A percentile compares a stretch with the other conserved stretches of the same genome.
Conservation (phyloP, 1,284 basidiomycete genomes). For the Polyporus tsugae region DNA sequence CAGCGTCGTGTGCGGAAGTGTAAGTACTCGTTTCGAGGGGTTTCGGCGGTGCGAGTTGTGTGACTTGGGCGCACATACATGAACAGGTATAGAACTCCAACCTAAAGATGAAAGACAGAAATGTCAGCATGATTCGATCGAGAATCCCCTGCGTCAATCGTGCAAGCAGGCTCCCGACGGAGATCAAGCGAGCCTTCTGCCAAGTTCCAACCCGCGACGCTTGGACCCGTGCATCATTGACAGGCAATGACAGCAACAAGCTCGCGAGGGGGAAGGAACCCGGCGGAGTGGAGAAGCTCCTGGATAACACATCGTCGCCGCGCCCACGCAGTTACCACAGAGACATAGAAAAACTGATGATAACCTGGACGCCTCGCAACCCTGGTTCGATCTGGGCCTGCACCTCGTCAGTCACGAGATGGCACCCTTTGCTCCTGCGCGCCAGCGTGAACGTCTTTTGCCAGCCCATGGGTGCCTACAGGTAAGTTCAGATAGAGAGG, state of each 20-base stretch:
- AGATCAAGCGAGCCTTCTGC: not conserved
- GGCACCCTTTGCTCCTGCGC: slow-evolving; percentile 73
- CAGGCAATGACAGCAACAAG: not conserved
- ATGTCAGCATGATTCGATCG: slow-evolving; percentile 1
- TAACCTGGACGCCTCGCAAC: slow-evolving; percentile 72
- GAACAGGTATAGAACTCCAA: slow-evolving; percentile 80
- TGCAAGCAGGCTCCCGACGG: not conserved
- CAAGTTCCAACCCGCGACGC: not conserved
- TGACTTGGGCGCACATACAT: slow-evolving; percentile 56
- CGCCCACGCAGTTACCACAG: slow-evolving; percentile 32
- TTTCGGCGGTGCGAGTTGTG: not conserved
- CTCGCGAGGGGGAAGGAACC: not conserved
- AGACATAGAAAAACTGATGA: slow-evolving; percentile 25
- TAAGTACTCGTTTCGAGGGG: not conserved
- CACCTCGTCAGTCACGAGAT: slow-evolving; percentile 89
- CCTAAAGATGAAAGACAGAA: slow-evolving; percentile 47
- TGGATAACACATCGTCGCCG: not conserved
- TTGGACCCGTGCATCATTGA: not conserved
- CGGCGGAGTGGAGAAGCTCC: not conserved
- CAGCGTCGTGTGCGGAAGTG: not conserved
- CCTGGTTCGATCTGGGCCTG: slow-evolving; percentile 77
- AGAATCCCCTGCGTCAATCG: not conserved
- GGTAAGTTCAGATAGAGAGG: not conserved
- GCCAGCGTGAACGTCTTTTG: slow-evolving; percentile 85
- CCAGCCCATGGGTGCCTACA: slow-evolving; percentile 78